These are phyloP conservation scores for Aspergillus funiculosus DNA, from an alignment of 495 filamentous ascomycete species.

Conservation along the genomic window DNA sequence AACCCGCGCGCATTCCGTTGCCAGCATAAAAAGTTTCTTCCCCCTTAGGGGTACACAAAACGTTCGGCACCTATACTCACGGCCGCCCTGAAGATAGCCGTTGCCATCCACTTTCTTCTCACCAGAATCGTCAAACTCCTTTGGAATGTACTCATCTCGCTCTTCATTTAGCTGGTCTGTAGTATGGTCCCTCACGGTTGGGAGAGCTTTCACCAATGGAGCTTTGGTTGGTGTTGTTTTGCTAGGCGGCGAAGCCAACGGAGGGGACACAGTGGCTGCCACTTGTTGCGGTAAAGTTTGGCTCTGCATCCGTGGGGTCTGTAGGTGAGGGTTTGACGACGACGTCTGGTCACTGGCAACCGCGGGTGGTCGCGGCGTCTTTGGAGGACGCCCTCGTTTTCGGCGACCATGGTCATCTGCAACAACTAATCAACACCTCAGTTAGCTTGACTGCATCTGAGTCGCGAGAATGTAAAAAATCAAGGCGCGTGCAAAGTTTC, in stretches of 20 bases:
- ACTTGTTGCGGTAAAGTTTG: slow-evolving; percentile 57
- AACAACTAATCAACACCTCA: no score
- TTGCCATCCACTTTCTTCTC: slow-evolving; percentile 87
- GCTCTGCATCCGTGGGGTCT: slow-evolving; percentile 75
- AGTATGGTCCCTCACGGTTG: slow-evolving; percentile 94
- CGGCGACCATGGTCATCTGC: slow-evolving; percentile 69
- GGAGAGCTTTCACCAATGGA: slow-evolving; percentile 82
- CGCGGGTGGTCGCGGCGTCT: slow-evolving; percentile 48
- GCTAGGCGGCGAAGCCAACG: slow-evolving; percentile 68
- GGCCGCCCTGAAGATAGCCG: slow-evolving; percentile 71
- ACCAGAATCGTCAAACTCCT: slow-evolving; percentile 85
- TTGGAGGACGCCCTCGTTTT: slow-evolving; percentile 84
- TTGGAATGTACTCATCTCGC: slow-evolving; percentile 92
- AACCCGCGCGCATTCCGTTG: slow-evolving; percentile 94
- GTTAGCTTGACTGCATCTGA: slow-evolving; percentile 11
- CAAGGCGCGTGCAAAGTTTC: neutral
- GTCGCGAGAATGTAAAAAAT: neutral
- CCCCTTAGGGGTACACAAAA: slow-evolving; percentile 87
- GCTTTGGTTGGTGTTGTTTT: slow-evolving; percentile 86
- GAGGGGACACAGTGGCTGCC: slow-evolving; percentile 45
- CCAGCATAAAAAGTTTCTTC: slow-evolving; percentile 96
- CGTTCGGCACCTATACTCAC: slow-evolving; percentile 89
- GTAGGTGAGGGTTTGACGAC: slow-evolving; percentile 49
- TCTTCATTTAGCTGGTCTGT: slow-evolving; percentile 90
- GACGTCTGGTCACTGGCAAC: slow-evolving; percentile 43